Conservation (phyloP, 352 stramenopile genomes). For the Globisporangium middletonii region DNA sequence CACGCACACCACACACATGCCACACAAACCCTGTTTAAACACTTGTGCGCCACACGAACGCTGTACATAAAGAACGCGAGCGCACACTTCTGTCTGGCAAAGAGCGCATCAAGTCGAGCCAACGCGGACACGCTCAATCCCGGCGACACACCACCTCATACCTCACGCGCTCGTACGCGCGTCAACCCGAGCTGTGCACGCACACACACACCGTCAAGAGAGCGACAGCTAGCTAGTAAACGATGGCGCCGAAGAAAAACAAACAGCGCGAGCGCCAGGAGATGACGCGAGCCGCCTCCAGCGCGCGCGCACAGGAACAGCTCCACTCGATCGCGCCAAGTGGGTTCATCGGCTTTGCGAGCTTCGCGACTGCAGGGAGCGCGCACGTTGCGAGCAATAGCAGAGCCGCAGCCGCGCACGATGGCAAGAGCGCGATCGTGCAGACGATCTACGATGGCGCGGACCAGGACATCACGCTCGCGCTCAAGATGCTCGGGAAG, state of each 20-base stretch:
- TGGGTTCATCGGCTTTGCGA: constrained; percentile 71
- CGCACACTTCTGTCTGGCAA: neutral
- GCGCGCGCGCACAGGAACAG: constrained; percentile 60
- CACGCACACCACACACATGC: neutral
- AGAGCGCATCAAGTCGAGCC: neutral
- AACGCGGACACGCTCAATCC: neutral
- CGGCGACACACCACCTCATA: neutral
- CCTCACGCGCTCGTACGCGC: neutral
- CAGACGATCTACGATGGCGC: constrained; percentile 70
- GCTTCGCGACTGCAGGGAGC: constrained; percentile 37
- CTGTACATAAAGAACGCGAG: neutral
- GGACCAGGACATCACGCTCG: constrained; percentile 71
- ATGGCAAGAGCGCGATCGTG: constrained; percentile 12
- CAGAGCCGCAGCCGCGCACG: neutral
- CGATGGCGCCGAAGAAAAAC: constrained; percentile 68
- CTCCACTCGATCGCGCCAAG: constrained; percentile 17
- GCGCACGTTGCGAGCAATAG: constrained; percentile 2
- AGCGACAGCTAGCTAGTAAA: neutral
- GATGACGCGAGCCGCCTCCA: constrained; percentile 76
- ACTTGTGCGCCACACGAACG: neutral
- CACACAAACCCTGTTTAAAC: neutral
- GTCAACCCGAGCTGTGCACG: too few relatives aligned
- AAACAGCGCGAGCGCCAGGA: constrained; percentile 86
- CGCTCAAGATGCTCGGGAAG: constrained; percentile 84
- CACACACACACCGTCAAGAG: too few relatives aligned